A percentile compares a stretch with the other conserved stretches of the same genome.
Conservation (phyloP, 805 yeast species). For the Sungouiella blattae region DNA sequence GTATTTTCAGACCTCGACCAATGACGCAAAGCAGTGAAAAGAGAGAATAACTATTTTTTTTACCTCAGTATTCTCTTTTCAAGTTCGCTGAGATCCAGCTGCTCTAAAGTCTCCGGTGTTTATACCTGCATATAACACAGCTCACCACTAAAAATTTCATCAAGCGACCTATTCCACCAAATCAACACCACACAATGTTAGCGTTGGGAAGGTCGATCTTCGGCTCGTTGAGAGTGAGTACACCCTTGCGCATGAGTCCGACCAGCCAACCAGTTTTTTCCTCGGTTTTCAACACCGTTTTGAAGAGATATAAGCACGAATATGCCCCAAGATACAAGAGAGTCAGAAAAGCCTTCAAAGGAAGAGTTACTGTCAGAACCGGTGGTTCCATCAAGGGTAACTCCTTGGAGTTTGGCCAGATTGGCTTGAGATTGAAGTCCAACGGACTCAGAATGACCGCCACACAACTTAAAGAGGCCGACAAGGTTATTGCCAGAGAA, state of each 20-base stretch:
- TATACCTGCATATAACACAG: conserved; percentile 2
- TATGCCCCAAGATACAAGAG: conserved; percentile 73
- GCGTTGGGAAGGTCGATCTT: conserved; percentile 5
- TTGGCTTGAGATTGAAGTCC: conserved; percentile 83
- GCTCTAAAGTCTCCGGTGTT: too few species aligned
- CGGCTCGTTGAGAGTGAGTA: neutral
- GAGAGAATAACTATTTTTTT: too few species aligned
- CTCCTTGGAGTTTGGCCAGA: conserved; percentile 72
- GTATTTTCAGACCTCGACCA: too few species aligned
- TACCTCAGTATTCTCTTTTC: too few species aligned
- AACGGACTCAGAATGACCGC: conserved; percentile 86
- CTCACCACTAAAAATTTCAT: neutral
- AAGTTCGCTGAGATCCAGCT: too few species aligned
- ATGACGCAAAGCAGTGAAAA: too few species aligned
- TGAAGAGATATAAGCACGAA: conserved; percentile 55
- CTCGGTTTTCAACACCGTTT: conserved; percentile 4
- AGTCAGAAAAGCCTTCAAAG: conserved; percentile 80
- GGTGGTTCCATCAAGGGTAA: conserved; percentile 95
- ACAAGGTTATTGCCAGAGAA: conserved; percentile 76
- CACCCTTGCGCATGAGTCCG: neutral
- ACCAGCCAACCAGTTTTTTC: neutral
- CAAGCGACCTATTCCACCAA: neutral
- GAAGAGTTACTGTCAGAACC: conserved; percentile 88
- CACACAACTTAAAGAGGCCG: conserved; percentile 87
- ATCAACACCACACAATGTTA: conserved; percentile 5